phyloP scores from a whole-genome alignment of 2,329 filamentous ascomycete genomes.

The Xylaria sp. region DNA sequence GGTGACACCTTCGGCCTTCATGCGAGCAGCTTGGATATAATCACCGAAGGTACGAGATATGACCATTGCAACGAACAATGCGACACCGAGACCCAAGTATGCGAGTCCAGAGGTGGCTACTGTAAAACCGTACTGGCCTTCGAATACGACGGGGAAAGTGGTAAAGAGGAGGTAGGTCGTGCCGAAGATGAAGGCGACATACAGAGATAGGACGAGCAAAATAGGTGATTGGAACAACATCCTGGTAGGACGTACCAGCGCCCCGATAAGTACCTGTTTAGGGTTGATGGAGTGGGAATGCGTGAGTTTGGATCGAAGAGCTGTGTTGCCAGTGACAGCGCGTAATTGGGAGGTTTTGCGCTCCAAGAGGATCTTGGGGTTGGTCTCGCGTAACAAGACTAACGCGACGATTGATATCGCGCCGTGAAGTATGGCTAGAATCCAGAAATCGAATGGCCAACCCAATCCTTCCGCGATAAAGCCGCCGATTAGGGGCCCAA shows the following conservation, averaged over 20 bases:
- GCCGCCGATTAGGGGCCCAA: slow-evolving; percentile 11
- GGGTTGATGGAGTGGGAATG: background rate
- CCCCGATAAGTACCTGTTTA: background rate
- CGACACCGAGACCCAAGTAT: slow-evolving; percentile 7
- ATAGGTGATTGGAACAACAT: slow-evolving; percentile 5
- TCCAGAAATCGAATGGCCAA: background rate
- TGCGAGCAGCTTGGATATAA: background rate
- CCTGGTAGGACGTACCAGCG: slow-evolving; percentile 1
- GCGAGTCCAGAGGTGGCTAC: background rate
- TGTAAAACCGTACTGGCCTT: background rate
- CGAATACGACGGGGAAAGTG: slow-evolving; percentile 11
- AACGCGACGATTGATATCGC: background rate
- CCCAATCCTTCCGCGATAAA: slow-evolving; percentile 6
- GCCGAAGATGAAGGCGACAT: slow-evolving; percentile 16
- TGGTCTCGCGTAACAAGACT: background rate
- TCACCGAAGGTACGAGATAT: background rate
- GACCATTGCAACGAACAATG: background rate
- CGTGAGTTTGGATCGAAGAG: background rate
- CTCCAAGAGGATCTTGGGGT: background rate
- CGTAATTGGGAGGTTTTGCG: background rate
- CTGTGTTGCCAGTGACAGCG: background rate
- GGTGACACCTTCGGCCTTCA: background rate
- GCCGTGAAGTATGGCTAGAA: background rate
- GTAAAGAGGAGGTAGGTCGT: slow-evolving; percentile 8
- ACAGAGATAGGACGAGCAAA: background rate